Percentiles rank a stretch among this genome's conserved stretches.
Conservation (phyloP, 805 yeast genomes). For the Barnettozyma botsteinii region DNA sequence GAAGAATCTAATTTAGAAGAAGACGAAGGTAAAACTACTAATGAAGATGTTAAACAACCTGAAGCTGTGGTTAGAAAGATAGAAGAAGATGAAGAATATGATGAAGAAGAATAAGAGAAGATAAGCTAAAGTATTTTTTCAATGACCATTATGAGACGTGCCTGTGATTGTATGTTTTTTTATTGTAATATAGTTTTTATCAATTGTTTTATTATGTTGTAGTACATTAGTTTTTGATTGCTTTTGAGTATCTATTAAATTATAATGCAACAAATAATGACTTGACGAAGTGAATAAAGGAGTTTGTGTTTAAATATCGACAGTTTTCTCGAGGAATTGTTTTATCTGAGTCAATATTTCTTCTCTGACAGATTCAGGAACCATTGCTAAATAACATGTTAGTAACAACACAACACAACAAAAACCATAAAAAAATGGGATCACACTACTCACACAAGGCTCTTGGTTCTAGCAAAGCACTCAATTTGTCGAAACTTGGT, state of each 20-base stretch:
- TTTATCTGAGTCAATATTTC: slow-evolving; percentile 54
- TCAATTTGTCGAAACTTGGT: slow-evolving; percentile 48
- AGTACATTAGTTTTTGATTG: too few relatives aligned
- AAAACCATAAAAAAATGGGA: too few relatives aligned
- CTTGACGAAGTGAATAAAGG: too few relatives aligned
- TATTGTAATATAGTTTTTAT: too few relatives aligned
- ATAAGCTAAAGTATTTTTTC: background rate
- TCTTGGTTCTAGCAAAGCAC: slow-evolving; percentile 49
- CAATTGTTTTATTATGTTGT: too few relatives aligned
- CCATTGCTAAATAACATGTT: slow-evolving; percentile 35
- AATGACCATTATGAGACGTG: too few relatives aligned
- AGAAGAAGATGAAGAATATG: slow-evolving; percentile 35
- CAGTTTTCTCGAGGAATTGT: slow-evolving; percentile 49
- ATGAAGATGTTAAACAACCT: slow-evolving; percentile 26
- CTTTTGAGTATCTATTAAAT: too few relatives aligned
- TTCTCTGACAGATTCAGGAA: slow-evolving; percentile 59
- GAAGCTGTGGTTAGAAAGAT: slow-evolving; percentile 34
- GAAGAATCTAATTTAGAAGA: slow-evolving; percentile 27
- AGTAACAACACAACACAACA: too few relatives aligned
- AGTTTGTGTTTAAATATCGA: slow-evolving; percentile 28
- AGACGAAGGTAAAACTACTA: slow-evolving; percentile 21
- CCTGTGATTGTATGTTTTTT: slow-evolving; percentile 2
- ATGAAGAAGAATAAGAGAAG: slow-evolving; percentile 30
- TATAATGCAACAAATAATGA: too few relatives aligned
- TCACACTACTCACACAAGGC: slow-evolving; percentile 57